Percentiles rank a stretch among this genome's conserved stretches.
phyloP scores from a whole-genome alignment of 1,139 yeast species.

The Arxiozyma telluris region DNA sequence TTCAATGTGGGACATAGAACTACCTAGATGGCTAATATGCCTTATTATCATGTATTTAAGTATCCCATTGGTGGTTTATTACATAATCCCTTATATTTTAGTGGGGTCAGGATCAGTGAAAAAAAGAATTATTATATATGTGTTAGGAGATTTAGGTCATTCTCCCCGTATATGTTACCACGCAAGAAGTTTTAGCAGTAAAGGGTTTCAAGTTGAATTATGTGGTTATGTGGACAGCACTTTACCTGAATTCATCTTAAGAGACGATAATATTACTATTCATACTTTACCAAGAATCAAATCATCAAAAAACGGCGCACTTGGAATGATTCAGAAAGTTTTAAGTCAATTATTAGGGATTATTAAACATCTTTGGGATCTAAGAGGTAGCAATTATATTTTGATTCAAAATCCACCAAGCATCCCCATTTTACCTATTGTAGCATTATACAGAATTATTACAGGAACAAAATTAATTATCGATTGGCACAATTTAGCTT shows the following conservation, averaged over 20 bases:
- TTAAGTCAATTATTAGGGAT: slow-evolving; percentile 44
- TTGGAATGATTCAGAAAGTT: slow-evolving; percentile 54
- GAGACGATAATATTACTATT: slow-evolving; percentile 45
- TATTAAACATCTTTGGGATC: slow-evolving; percentile 39
- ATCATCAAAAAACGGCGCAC: slow-evolving; percentile 21
- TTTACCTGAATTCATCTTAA: slow-evolving; percentile 44
- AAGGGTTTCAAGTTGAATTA: slow-evolving; percentile 66
- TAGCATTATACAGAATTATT: slow-evolving; percentile 45
- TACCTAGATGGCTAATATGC: slow-evolving; percentile 16
- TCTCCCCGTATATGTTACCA: slow-evolving; percentile 96
- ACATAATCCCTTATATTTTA: slow-evolving; percentile 28
- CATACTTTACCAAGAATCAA: slow-evolving; percentile 30
- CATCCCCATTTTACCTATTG: slow-evolving; percentile 66
- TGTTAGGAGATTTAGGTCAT: slow-evolving; percentile 88
- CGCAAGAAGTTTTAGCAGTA: slow-evolving; percentile 62
- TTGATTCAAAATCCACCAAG: slow-evolving; percentile 91
- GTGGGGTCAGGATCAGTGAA: slow-evolving; percentile 32
- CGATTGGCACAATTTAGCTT: slow-evolving; percentile 97
- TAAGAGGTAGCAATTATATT: slow-evolving; percentile 61
- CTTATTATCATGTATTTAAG: slow-evolving; percentile 31
- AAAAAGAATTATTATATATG: slow-evolving; percentile 62
- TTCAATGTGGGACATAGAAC: not conserved
- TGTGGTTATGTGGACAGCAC: slow-evolving; percentile 72
- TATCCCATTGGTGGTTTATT: slow-evolving; percentile 33
- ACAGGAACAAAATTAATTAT: slow-evolving; percentile 59